Conservation (phyloP, 768 basidiomycete genomes). For the Boletus rubroflammeus region DNA sequence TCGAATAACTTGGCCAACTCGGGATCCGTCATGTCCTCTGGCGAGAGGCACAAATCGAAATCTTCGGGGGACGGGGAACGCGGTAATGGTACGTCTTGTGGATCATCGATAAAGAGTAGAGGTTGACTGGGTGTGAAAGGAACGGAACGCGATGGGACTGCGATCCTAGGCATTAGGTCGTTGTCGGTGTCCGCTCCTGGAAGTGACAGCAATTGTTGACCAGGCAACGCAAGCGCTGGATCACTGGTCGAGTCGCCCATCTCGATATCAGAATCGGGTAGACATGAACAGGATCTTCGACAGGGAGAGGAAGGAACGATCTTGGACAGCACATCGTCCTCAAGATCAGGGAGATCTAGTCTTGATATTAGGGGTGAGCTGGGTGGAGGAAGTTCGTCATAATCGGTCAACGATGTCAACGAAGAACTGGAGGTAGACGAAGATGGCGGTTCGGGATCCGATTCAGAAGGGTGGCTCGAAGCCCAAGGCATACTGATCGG, state of each 20-base stretch:
- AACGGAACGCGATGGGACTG: constrained; percentile 1
- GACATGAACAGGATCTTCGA: constrained; percentile 25
- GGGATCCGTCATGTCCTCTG: constrained; percentile 34
- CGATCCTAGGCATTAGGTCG: constrained; percentile 34
- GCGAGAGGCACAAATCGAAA: constrained; percentile 35
- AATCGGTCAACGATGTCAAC: constrained; percentile 23
- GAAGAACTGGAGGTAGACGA: constrained; percentile 10
- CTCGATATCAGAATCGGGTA: constrained; percentile 31
- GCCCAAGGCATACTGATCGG: constrained; percentile 26
- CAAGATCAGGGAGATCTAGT: constrained; percentile 31
- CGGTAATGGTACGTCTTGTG: constrained; percentile 35
- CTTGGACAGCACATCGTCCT: constrained; percentile 22
- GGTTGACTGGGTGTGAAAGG: constrained; percentile 21
- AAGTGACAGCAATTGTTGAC: constrained; percentile 33
- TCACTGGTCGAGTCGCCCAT: constrained; percentile 19
- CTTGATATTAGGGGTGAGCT: constrained; percentile 32
- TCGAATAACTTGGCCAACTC: constrained; percentile 40
- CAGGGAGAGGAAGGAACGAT: constrained; percentile 28
- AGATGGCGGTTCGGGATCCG: constrained; percentile 16
- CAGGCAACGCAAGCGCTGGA: constrained; percentile 13
- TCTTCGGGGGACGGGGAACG: constrained; percentile 45
- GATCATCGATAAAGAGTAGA: constrained; percentile 43
- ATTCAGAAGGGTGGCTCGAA: constrained; percentile 3
- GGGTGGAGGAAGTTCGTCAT: constrained; percentile 19
- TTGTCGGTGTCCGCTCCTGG: constrained; percentile 45